Base-by-base conservation (phyloP, 2,329 filamentous ascomycete genomes). In the Exophiala lecanii-corni region DNA sequence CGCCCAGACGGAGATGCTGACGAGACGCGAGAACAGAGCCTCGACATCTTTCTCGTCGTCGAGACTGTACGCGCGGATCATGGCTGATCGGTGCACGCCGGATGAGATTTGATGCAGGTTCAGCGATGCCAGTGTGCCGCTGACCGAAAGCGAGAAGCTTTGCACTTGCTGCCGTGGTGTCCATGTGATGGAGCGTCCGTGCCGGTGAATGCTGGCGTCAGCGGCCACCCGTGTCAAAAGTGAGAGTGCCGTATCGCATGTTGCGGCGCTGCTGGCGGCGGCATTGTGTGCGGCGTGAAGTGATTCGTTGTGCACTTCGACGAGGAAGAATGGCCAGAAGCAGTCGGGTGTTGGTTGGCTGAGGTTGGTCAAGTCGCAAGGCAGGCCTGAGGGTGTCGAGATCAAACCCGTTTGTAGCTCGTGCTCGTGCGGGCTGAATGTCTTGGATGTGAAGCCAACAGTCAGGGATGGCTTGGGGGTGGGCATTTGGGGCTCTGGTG, bases 251-350 rank as follows among this genome's bases (percentile, higher is more conserved):
- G 44, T 48, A 26, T 47, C 47, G 33, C 50, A 53, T n/a, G 47
- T 45, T 19, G 43, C 43, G 18, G 43, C 47, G 2, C 47, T 41
- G 17, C 49, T 39, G 15, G 47, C 47, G 6, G 41, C 25, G 17
- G 50, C 50, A 33, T 45, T 45, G 17, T 47, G 39, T 2, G 47
- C 43, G 12, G 50, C 38, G 4, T 23, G 3, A 12, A 50, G 13
- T 6, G 47, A 50, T 7, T 45, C 23, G 3, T 35, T 34, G 13
- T 49, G 44, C 9, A 50, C 20, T 25, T 50, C 47, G 10, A 53
- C 47, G 9, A 41, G 38, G n/a, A 53, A 43, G 36, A 53, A 53
- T 3, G 50, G 50, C 50, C 50, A 53, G 35, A 47, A 45, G 9
- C 43, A 17, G 2, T 38, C 43, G 5, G 25, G 12, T 3, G 43